Evolutionary conservation across 805 yeast genomes (phyloP).

Genomic region (Kregervanrija fluxuum): DNA sequence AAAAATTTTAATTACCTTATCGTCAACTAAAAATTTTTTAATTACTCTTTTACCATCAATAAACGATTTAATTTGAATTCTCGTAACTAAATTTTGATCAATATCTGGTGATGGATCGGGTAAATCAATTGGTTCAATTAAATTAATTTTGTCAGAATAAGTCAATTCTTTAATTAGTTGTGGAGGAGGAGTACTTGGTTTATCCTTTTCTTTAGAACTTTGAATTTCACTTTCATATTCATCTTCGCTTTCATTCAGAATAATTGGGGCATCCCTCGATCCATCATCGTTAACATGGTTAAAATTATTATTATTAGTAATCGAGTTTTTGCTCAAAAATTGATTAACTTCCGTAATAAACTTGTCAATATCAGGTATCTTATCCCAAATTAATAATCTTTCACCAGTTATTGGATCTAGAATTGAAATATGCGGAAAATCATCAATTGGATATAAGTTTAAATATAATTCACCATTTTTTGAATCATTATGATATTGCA

Average conservation of each 20-base stretch:
- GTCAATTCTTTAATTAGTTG: conserved; percentile 7
- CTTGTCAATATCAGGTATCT: conserved; percentile 49
- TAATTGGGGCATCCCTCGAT: conserved; percentile 35
- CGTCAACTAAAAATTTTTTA: conserved; percentile 55
- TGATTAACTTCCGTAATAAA: conserved; percentile 66
- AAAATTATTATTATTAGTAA: conserved; percentile 41
- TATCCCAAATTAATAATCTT: conserved; percentile 70
- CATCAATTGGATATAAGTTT: conserved; percentile 63
- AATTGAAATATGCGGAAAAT: conserved; percentile 84
- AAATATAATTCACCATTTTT: conserved; percentile 64
- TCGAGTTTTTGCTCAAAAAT: conserved; percentile 58
- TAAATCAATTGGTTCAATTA: conserved; percentile 30
- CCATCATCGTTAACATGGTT: conserved; percentile 55
- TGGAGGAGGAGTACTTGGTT: conserved; percentile 5
- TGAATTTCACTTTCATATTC: conserved; percentile 15
- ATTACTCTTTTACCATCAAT: conserved; percentile 72
- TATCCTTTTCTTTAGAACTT: conserved; percentile 15
- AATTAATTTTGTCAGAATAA: conserved; percentile 12
- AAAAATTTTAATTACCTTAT: conserved; percentile 53
- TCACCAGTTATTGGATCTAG: conserved; percentile 96
- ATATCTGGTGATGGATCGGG: conserved; percentile 51
- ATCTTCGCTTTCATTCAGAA: conserved; percentile 34
- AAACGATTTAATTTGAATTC: conserved; percentile 84
- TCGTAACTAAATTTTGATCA: conserved; percentile 50
- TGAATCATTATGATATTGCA: conserved; percentile 80